Evolutionary conservation across 306 rosid genomes (phyloP), one percentile per base, ranked within the genome.

Genomic region (Pueraria montana): DNA sequence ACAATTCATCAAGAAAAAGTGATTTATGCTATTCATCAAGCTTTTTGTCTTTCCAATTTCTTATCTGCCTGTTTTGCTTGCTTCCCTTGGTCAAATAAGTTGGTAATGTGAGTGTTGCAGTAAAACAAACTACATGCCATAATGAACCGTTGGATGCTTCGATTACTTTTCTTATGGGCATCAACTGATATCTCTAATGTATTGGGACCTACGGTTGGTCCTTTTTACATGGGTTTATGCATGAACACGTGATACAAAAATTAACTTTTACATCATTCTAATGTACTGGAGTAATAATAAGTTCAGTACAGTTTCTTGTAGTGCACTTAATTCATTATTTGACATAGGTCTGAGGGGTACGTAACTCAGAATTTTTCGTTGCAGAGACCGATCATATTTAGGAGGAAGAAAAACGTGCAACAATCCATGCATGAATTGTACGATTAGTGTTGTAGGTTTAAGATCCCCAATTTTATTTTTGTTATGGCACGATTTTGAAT

Each of bases 1-100:
- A 64, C 73, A 56, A 49, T 69, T 34, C 65, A 46, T 73, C 46
- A 38, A 34, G 79, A 36, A 84, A 84, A 78, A 72, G 63, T 84
- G 43, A 42, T 80, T 74, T 21, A 34, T 46, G 83, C 38, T 59
- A 46, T 71, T 84, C 56, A 42, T 80, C 53, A 46, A 76, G 68
- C 59, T 59, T 80, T 17, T 49, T 36, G 23, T 74, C 50, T 61
- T 16, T 79, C 40, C 65, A 49, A 52, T 80, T 87, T 83, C 85
- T 56, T 80, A 69, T 83, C 85, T 83, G 30, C 80, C 74, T 16
- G n/a, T n/a, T 40, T 80, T 82, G 72, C 87, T 85, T 75, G 69
- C 71, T 46, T 80, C n/a, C 48, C 72, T 73, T 81, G 59, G 85
- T 85, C 87, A 88, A 80, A 17, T 30, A 27, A 81, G 81, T 84